These are phyloP conservation scores for Orbilia blumenaviensis DNA, from an alignment of 2,329 filamentous ascomycete genomes.

Conservation along the genomic window DNA sequence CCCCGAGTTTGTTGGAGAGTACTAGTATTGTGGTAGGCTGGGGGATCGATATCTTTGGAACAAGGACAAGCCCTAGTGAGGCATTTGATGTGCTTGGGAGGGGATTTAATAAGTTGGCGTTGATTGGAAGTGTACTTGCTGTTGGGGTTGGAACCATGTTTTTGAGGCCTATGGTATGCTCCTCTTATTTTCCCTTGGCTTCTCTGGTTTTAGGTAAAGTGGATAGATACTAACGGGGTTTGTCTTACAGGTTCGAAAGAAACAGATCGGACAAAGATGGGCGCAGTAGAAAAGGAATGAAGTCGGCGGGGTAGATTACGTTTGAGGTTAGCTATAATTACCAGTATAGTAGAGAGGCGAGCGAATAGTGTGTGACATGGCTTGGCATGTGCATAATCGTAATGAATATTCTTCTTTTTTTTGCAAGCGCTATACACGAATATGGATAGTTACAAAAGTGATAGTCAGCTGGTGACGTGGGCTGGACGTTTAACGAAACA, in stretches of 20 bases:
- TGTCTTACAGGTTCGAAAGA: constrained; percentile 64
- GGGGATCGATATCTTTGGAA: constrained; percentile 87
- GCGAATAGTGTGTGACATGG: not conserved
- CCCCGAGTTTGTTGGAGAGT: constrained; percentile 85
- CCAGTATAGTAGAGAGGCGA: not conserved
- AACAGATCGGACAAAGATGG: constrained; percentile 64
- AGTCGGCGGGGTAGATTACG: not conserved
- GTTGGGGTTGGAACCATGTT: constrained; percentile 78
- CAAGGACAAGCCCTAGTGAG: constrained; percentile 83
- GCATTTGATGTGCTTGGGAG: constrained; percentile 92
- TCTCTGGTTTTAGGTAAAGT: no score
- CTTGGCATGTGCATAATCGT: constrained; percentile 11
- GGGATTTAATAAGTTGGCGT: constrained; percentile 88
- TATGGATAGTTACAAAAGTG: no score
- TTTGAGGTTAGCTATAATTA: not conserved
- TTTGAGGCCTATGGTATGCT: constrained; percentile 83
- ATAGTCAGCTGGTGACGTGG: no score
- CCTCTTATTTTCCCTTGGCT: not conserved
- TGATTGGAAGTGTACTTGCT: constrained; percentile 83
- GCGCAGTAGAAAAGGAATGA: constrained; percentile 11
- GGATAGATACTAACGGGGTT: no score
- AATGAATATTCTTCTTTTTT: not conserved
- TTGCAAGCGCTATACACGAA: no score
- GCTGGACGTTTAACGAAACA: no score
- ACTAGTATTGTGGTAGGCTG: constrained; percentile 89